Conservation (phyloP, 306 rosid species). For the Cicer yamashitae region DNA sequence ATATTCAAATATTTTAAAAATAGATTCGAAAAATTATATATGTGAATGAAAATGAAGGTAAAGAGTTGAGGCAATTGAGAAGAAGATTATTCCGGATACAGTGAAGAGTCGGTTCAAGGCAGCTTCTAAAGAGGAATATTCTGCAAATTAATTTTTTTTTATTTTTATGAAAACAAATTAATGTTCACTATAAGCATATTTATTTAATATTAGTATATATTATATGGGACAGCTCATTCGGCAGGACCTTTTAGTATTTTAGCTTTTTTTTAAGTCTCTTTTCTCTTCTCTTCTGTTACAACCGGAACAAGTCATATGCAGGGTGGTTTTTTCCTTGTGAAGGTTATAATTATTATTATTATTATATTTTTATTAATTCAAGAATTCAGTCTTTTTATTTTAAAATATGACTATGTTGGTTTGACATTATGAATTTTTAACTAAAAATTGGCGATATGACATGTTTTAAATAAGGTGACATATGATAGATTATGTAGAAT, state of each 20-base stretch:
- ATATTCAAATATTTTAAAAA: not conserved
- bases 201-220: not conserved
- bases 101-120: conserved; percentile 17
- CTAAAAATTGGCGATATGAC: too few species aligned
- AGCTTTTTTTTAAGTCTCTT: not conserved
- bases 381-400: too few species aligned
- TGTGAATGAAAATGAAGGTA: not conserved
- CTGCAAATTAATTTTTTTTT: not conserved
- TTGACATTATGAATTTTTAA: too few species aligned
- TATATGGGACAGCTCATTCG: conserved; percentile 18
- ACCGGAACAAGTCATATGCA: conserved; percentile 30
- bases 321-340: conserved; percentile 4
- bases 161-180: not conserved
- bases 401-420: too few species aligned
- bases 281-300: conserved; percentile 4
- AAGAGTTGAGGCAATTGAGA: not conserved
- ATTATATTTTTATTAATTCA: too few species aligned
- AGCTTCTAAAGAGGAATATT: conserved; percentile 37
- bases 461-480: too few species aligned
- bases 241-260: not conserved
- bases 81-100: not conserved
- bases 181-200: not conserved
- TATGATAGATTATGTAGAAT: too few species aligned
- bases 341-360: not conserved
- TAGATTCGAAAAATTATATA: too few species aligned